phyloP scores from a whole-genome alignment of 2,329 filamentous ascomycete species.

The Capronia epimyces region DNA sequence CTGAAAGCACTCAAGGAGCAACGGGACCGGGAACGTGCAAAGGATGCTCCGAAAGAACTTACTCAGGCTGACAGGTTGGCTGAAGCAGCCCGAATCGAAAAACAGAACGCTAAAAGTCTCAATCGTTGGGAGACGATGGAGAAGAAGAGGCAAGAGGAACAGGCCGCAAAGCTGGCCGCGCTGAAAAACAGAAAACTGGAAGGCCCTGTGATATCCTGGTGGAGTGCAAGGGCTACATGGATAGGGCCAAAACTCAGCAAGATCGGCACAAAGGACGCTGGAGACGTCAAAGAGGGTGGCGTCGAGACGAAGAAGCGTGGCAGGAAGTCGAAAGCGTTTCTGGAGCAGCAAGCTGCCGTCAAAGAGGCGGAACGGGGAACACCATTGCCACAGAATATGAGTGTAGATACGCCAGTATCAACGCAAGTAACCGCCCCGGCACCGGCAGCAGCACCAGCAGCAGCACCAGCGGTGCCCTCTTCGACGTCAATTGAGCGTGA shows the following conservation, averaged over 20 bases:
- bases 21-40: slow-evolving; percentile 60
- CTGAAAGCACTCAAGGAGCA: slow-evolving; percentile 55
- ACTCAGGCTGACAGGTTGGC: slow-evolving; percentile 80
- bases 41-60: slow-evolving; percentile 71
- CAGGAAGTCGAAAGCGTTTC: slow-evolving; percentile 26
- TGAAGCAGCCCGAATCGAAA: slow-evolving; percentile 77
- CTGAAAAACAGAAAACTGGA: slow-evolving; percentile 80
- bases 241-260: slow-evolving; percentile 57
- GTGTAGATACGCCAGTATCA: not conserved
- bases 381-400: not conserved
- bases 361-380: slow-evolving; percentile 4
- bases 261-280: slow-evolving; percentile 17
- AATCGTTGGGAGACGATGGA: slow-evolving; percentile 94
- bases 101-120: slow-evolving; percentile 79
- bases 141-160: slow-evolving; percentile 77
- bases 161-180: slow-evolving; percentile 75
- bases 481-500: not conserved
- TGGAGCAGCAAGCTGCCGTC: slow-evolving; percentile 21
- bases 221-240: slow-evolving; percentile 86
- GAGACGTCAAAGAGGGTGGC: slow-evolving; percentile 11
- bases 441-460: not conserved
- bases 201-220: slow-evolving; percentile 84
- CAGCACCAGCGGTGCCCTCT: not conserved
- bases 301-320: slow-evolving; percentile 26
- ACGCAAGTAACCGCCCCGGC: not conserved